phyloP scores from a whole-genome alignment of 805 yeast genomes.

The Monosporozyma yasuniensis region DNA sequence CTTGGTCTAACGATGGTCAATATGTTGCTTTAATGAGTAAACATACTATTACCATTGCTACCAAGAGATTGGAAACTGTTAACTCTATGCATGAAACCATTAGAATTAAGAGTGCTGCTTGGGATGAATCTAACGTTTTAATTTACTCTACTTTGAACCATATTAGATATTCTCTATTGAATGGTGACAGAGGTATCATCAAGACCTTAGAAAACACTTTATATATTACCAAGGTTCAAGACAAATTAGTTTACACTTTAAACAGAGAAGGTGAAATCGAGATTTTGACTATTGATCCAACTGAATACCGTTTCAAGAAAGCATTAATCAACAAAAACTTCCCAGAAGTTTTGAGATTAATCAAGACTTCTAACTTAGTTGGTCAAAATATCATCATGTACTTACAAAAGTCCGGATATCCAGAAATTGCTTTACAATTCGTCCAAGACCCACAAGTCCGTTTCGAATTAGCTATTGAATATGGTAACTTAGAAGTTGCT shows the following conservation, averaged over 20 bases:
- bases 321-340: constrained; percentile 86
- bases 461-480: constrained; percentile 90
- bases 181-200: constrained; percentile 92
- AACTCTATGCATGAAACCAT: constrained; percentile 93
- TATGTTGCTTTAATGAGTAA: constrained; percentile 81
- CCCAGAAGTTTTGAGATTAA: constrained; percentile 83
- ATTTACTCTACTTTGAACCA: constrained; percentile 92
- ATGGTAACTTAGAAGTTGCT: constrained; percentile 85
- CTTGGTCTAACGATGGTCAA: constrained; percentile 84
- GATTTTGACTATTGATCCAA: constrained; percentile 75
- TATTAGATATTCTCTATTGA: constrained; percentile 83
- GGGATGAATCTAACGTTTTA: constrained; percentile 92
- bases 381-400: constrained; percentile 97
- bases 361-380: constrained; percentile 80
- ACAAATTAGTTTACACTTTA: constrained; percentile 67
- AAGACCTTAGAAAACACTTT: constrained; percentile 85
- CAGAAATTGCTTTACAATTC: constrained; percentile 94
- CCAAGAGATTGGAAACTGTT: constrained; percentile 63
- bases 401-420: constrained; percentile 89
- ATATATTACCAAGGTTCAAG: constrained; percentile 66
- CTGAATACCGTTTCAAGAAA: constrained; percentile 92
- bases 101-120: constrained; percentile 90
- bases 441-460: constrained; percentile 95
- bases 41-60: constrained; percentile 85
- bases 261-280: constrained; percentile 82